Evolutionary conservation across 2,329 filamentous ascomycete genomes (phyloP), one percentile per base, ranked within the genome.

Genomic region (Penicillium sp.): DNA sequence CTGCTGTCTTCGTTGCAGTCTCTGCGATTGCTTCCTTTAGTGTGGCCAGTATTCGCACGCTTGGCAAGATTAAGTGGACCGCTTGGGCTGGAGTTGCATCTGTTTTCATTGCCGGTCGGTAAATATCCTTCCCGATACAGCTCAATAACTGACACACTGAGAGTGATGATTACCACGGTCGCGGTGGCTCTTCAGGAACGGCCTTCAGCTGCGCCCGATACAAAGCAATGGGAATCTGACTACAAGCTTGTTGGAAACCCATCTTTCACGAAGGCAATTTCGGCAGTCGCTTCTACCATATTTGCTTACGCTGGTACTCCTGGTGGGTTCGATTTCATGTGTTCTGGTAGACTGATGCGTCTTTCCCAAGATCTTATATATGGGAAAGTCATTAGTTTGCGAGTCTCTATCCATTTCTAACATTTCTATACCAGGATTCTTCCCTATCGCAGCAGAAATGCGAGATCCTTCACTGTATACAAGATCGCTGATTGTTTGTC

Each of bases 21-120:
- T 56, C 64, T 5, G 61, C 63, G 5, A 31, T 66, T n/a, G 24
- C 67, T 11, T 60, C 59, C 1, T 63, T 65, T 21, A 4, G 45
- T 1, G 49, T 73, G 11, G 63, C 60, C 21, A 74, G 72, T 46
- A 69, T 75, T 14, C 66, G 67, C 48, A 73, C 68, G 5, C 68
- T 75, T 2, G 67, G 66, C 22, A 65, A 63, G 31, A 64, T 72
- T 31, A 66, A 65, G 21, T 70, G 66, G 66, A 60, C 72, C 16
- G 71, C 72, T 8, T 72, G 73, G 72, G 53, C 72, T 36, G 69
- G 71, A 16, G 55, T 64, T n/a, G 7, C 45, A 2, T 56, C 51
- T 24, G 61, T 65, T 21, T 42, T 65, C 3, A 54, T 50, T 14
- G 50, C 59, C 5, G 56, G 58, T 64, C 13, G 4, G 34, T 36